Evolutionary conservation across 345 rosid genomes (phyloP).

Genomic region (Bruguiera parviflora): DNA sequence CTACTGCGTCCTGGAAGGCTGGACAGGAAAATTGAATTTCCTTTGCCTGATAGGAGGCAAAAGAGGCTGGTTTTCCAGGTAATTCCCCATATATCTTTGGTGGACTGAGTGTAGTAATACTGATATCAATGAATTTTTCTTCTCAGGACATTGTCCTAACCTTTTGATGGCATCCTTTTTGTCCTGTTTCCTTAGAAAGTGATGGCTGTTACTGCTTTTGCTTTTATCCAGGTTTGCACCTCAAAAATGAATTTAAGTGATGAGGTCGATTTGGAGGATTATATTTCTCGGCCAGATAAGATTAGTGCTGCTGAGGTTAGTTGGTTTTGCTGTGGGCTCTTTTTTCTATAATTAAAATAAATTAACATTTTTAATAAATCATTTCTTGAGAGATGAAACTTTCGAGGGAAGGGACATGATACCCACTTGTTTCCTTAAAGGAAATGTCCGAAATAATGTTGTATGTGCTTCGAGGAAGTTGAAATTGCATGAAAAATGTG

Average conservation of each 20-base stretch:
- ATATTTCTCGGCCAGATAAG: slow-evolving; percentile 96
- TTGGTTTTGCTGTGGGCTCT: slow-evolving; percentile 17
- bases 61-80: slow-evolving; percentile 99
- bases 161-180: neutral
- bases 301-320: slow-evolving; percentile 99
- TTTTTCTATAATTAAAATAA: neutral
- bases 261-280: slow-evolving; percentile 98
- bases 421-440: too few species aligned
- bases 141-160: neutral
- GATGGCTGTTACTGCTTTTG: neutral
- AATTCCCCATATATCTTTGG: neutral
- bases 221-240: slow-evolving; percentile 78
- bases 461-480: too few species aligned
- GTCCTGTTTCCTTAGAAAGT: neutral
- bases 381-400: too few species aligned
- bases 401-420: too few species aligned
- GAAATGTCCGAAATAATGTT: too few species aligned
- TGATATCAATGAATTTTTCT: neutral
- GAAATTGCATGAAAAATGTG: too few species aligned
- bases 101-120: neutral
- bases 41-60: slow-evolving; percentile 94
- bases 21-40: slow-evolving; percentile 91
- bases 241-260: slow-evolving; percentile 94
- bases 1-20: slow-evolving; percentile 98
- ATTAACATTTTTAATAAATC: too few species aligned